Evolutionary conservation across 257 asterid species (phyloP).

Genomic region (Coffea eugenioides): DNA sequence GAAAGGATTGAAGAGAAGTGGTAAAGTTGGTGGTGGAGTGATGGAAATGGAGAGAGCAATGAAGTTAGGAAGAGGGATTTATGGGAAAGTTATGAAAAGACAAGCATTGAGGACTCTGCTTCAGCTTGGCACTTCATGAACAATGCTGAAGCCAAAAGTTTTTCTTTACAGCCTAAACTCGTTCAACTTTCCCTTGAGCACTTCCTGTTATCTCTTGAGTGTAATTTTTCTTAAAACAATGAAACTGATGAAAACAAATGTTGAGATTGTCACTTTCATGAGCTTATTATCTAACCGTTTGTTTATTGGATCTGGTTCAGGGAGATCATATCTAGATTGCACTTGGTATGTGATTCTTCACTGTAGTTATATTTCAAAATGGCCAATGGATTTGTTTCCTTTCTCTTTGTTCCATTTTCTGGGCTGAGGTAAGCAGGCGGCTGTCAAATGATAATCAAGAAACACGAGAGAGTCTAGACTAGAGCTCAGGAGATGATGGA

Average conservation of each 20-base stretch:
- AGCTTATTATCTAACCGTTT: not conserved
- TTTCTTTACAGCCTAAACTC: not conserved
- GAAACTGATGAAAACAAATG: not conserved
- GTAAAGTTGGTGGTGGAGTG: constrained; percentile 25
- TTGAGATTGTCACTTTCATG: not conserved
- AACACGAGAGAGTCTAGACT: not conserved
- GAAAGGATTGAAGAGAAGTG: constrained; percentile 48
- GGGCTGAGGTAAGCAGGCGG: not conserved
- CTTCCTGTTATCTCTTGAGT: not conserved
- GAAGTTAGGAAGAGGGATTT: constrained; percentile 80
- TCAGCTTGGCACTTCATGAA: constrained; percentile 27
- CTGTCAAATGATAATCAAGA: not conserved
- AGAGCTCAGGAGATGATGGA: not conserved
- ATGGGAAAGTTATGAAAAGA: constrained; percentile 80
- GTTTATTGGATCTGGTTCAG: not conserved
- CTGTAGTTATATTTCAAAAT: not conserved
- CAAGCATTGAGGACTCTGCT: constrained; percentile 62
- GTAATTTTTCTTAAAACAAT: not conserved
- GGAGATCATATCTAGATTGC: not conserved
- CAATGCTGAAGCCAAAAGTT: not conserved
- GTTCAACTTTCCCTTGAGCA: constrained; percentile 16
- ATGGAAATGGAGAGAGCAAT: constrained; percentile 68
- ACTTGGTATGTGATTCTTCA: not conserved
- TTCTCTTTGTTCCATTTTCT: not conserved
- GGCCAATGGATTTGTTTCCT: not conserved